Conservation (phyloP, 345 rosid genomes). For the Garcia nutans region DNA sequence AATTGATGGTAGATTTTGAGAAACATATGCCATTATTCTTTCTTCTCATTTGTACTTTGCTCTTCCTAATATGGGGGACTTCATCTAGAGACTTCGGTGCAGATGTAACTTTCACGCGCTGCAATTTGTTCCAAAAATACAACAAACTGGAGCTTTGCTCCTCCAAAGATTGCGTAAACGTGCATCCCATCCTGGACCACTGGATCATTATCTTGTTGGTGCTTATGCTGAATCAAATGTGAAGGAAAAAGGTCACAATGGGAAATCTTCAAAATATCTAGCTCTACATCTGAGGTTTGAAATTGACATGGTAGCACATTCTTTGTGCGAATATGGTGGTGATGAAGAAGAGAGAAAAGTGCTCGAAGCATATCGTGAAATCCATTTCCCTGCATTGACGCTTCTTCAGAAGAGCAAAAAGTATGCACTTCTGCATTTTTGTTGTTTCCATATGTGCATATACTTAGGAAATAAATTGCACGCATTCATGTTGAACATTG, state of each 20-base stretch:
- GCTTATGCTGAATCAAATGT: slow-evolving; percentile 50
- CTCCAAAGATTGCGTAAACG: slow-evolving; percentile 63
- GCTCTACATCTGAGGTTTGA: slow-evolving; percentile 89
- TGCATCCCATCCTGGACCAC: slow-evolving; percentile 48
- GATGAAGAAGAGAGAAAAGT: slow-evolving; percentile 71
- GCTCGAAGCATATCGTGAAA: slow-evolving; percentile 77
- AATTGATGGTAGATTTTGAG: slow-evolving; percentile 10
- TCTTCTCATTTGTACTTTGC: slow-evolving; percentile 15
- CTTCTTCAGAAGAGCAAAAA: slow-evolving; percentile 54
- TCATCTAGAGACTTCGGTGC: slow-evolving; percentile 92
- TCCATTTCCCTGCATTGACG: slow-evolving; percentile 79
- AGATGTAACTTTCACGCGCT: slow-evolving; percentile 95
- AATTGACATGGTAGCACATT: slow-evolving; percentile 98
- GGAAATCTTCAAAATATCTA: slow-evolving; percentile 68
- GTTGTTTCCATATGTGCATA: background rate
- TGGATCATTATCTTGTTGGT: slow-evolving; percentile 78
- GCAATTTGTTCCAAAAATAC: slow-evolving; percentile 73
- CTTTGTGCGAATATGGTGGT: slow-evolving; percentile 88
- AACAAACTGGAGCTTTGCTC: slow-evolving; percentile 77
- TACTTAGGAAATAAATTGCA: background rate
- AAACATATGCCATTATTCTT: slow-evolving; percentile 9
- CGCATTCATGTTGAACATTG: background rate
- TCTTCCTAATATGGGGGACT: slow-evolving; percentile 41
- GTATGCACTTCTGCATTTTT: slow-evolving; percentile 36
- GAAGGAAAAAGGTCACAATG: slow-evolving; percentile 39